Conservation (phyloP, 805 yeast species). For the Metschnikowia peoriensis region DNA sequence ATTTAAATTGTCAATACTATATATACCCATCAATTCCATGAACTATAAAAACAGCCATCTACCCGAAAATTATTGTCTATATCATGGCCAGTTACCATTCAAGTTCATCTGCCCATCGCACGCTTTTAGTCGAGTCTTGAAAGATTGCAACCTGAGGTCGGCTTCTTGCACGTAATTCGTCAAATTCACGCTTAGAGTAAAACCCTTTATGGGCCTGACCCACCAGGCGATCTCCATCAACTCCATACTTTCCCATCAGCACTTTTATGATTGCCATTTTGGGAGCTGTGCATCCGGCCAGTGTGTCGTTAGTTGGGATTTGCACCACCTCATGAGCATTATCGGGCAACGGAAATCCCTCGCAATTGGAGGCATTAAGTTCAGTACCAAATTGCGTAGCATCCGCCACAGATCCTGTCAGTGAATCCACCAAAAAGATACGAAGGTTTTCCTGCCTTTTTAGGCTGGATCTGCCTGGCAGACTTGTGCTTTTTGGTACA, state of each 20-base stretch:
- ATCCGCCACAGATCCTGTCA: conserved; percentile 58
- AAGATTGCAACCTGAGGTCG: conserved; percentile 20
- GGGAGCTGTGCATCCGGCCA: conserved; percentile 11
- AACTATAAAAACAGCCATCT: neutral
- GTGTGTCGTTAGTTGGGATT: conserved; percentile 46
- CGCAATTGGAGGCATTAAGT: conserved; percentile 58
- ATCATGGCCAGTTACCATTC: conserved; percentile 28
- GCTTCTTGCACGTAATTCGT: conserved; percentile 17
- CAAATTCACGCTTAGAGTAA: conserved; percentile 30
- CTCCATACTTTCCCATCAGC: conserved; percentile 19
- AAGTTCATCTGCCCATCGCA: conserved; percentile 33
- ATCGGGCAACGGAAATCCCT: conserved; percentile 62
- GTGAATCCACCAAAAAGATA: conserved; percentile 58
- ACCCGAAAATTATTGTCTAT: neutral
- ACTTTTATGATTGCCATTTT: conserved; percentile 45
- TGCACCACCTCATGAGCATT: conserved; percentile 56
- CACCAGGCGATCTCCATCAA: neutral
- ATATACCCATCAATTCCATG: neutral
- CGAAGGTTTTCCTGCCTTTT: conserved; percentile 21
- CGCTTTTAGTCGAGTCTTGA: conserved; percentile 18
- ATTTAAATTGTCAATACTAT: neutral
- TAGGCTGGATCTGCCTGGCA: conserved; percentile 33
- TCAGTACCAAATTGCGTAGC: conserved; percentile 72
- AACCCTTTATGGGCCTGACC: conserved; percentile 20
- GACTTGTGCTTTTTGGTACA: conserved; percentile 32